Base-by-base conservation (phyloP, 768 basidiomycete species). In the Mrakia blollopis region DNA sequence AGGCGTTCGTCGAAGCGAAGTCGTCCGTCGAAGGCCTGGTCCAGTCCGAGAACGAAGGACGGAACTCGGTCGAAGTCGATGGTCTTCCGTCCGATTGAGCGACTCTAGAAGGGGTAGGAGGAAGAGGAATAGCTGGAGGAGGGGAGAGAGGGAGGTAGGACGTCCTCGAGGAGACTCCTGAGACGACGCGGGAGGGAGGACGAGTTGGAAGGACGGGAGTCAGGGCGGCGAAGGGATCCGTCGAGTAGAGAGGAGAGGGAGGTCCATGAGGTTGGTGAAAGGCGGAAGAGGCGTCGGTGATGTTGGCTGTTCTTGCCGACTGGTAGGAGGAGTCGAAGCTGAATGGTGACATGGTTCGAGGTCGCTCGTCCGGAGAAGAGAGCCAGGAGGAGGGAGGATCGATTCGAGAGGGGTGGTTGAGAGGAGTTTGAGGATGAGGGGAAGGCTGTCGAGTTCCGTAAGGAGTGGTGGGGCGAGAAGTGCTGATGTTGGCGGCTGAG, bases 301-400 rank as follows among this genome's bases (percentile, higher is more conserved):
- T 68, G 39, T 68, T 41, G 65, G 37, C 65, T 3, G 65, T 68
- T 25, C 35, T 16, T 32, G 65, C 65, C 6, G 65, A 39, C n/a
- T 68, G 65, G 37, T 39, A 39, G 65, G 65, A 68, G 21, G 65
- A 68, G 65, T 68, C 39, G 65, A 68, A 68, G 25, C 35, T 39
- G 35, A 35, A 68, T 25, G 65, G 39, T 11, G 39, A 44, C 65
- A 39, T 39, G 7, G 65, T 68, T 8, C 65, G 39, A 41, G 65
- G 65, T 44, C 3, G 39, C 18, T 68, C 37, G 37, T 41, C 37
- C 0, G 73, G 73, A 28, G 62, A 67, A 5, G 73, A 65, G 13
- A 74, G 62, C 73, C 73, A 74, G 39, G 73, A 74, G 62, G 65
- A 54, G 47, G 47, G 73, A 18, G 62, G 54, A 47, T 44, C 63